A percentile compares a stretch with the other conserved stretches of the same genome.
Conservation (phyloP, 2,329 filamentous ascomycete species). For the Ustulina deusta region DNA sequence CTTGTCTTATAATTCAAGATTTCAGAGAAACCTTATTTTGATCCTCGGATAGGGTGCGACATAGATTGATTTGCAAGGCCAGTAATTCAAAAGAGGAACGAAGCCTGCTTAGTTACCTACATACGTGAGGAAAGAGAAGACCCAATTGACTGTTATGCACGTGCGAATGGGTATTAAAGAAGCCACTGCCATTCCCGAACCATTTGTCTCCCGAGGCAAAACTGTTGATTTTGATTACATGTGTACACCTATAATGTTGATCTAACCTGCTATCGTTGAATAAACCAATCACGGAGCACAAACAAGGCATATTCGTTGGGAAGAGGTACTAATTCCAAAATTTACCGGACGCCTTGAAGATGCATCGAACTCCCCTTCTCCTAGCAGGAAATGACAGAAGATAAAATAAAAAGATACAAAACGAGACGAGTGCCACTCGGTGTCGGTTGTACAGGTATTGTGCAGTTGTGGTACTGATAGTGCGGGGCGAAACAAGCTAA, state of each 20-base stretch:
- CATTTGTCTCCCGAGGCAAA: not conserved
- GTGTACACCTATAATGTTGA: not conserved
- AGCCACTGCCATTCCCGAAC: too few species aligned
- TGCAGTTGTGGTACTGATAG: not conserved
- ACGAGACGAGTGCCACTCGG: slow-evolving; percentile 20
- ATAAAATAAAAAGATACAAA: slow-evolving; percentile 9
- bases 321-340: slow-evolving; percentile 11
- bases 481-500: not conserved
- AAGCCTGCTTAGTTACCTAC: not conserved
- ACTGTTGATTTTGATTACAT: not conserved
- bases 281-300: slow-evolving; percentile 4
- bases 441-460: not conserved
- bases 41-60: not conserved
- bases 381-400: slow-evolving; percentile 7
- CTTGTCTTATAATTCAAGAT: slow-evolving; percentile 5
- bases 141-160: not conserved
- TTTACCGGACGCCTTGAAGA: slow-evolving; percentile 36
- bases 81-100: not conserved
- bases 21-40: not conserved
- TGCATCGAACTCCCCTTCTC: slow-evolving; percentile 36
- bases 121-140: too few species aligned
- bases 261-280: not conserved
- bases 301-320: not conserved
- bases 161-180: not conserved
- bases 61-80: not conserved